Percentiles rank a stretch among this genome's conserved stretches.
Evolutionary conservation across 495 filamentous ascomycete genomes (phyloP).

Genomic region (Penicillium parvum): DNA sequence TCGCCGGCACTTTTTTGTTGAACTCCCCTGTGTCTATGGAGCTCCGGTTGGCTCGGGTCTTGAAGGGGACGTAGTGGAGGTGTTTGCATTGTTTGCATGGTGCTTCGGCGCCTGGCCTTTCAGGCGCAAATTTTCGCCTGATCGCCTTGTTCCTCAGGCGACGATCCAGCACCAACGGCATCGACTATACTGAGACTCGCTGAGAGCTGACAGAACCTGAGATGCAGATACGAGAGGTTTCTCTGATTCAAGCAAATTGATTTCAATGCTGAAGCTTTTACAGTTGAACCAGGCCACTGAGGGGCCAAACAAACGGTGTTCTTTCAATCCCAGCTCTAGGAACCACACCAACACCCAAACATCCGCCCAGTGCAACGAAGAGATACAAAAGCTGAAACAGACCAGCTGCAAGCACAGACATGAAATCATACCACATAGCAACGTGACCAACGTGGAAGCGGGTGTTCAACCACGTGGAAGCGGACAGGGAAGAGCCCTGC

Average conservation of each 20-base stretch:
- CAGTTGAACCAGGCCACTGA: background rate
- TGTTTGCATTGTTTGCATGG: constrained; percentile 14
- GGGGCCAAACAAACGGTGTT: background rate
- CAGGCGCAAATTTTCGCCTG: background rate
- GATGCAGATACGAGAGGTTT: too few species aligned
- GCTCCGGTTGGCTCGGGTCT: constrained; percentile 16
- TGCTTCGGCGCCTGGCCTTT: background rate
- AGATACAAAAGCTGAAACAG: constrained; percentile 5
- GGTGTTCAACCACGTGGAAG: background rate
- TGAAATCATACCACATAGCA: constrained; percentile 27
- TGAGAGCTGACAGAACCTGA: too few species aligned
- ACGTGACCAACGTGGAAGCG: constrained; percentile 10
- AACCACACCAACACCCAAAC: constrained; percentile 6
- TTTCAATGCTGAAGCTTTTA: too few species aligned
- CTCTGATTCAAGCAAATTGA: too few species aligned
- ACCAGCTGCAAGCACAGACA: constrained; percentile 19
- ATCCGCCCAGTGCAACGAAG: background rate
- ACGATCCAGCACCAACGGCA: background rate
- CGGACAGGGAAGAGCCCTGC: background rate
- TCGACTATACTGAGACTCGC: too few species aligned
- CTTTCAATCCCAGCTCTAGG: background rate
- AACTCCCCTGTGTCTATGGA: constrained; percentile 2
- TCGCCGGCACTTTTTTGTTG: background rate
- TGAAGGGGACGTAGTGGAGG: constrained; percentile 1
- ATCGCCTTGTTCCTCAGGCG: constrained; percentile 2